Evolutionary conservation across 192 early-diverging fungal genomes (phyloP).

Genomic region (Phycomyces nitens): DNA sequence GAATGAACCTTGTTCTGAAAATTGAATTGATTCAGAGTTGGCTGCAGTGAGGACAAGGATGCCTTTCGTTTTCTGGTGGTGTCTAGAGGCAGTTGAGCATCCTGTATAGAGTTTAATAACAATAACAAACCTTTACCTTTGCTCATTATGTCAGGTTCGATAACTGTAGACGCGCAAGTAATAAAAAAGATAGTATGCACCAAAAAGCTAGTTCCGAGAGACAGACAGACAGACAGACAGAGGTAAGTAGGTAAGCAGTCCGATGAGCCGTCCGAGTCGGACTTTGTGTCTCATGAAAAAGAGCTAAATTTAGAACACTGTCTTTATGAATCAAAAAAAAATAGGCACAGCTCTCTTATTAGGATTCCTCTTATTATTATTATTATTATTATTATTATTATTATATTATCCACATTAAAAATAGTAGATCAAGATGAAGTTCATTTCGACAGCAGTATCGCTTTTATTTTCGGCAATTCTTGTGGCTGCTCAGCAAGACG

Average conservation of each 20-base stretch:
- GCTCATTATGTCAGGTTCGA: no score
- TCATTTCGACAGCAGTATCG: neutral
- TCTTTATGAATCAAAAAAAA: neutral
- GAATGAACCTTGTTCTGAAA: no score
- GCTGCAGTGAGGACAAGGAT: no score
- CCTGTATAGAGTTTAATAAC: no score
- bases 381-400: neutral
- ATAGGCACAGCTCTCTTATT: neutral
- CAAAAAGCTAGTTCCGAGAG: no score
- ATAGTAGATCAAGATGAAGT: neutral
- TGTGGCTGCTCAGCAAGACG: neutral
- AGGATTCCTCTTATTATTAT: neutral
- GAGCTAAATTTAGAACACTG: neutral
- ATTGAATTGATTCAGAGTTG: no score
- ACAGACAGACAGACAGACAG: no score
- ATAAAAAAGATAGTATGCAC: no score
- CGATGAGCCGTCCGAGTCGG: neutral
- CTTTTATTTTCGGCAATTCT: constrained; percentile 1
- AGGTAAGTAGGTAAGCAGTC: neutral
- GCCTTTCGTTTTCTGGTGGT: no score
- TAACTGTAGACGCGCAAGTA: no score
- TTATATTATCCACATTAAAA: neutral
- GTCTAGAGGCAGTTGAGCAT: no score
- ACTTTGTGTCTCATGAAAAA: neutral
- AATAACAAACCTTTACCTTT: no score